Conservation (phyloP, 306 rosid species). For the Erythrophleum fordii region DNA sequence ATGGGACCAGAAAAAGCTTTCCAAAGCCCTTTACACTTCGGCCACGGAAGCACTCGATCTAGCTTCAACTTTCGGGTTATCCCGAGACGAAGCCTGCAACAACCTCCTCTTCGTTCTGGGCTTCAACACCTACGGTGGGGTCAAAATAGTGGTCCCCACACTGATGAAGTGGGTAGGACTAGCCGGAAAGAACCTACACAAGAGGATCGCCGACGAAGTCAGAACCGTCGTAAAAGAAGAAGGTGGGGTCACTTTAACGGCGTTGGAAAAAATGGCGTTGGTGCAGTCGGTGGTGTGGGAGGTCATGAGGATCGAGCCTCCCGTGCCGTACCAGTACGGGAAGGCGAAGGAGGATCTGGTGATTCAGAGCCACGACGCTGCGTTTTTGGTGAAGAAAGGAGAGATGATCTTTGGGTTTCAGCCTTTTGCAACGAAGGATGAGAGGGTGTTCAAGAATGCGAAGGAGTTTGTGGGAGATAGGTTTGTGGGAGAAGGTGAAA, state of each 20-base stretch:
- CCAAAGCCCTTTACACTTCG: background rate
- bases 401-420: slow-evolving; percentile 81
- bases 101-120: slow-evolving; percentile 9
- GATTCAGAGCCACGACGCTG: slow-evolving; percentile 59
- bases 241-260: slow-evolving; percentile 42
- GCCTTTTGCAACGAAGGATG: slow-evolving; percentile 74
- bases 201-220: slow-evolving; percentile 55
- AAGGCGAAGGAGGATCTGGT: slow-evolving; percentile 70
- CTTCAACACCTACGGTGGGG: slow-evolving; percentile 2
- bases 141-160: background rate
- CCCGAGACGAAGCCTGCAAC: slow-evolving; percentile 17
- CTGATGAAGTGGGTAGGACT: slow-evolving; percentile 40
- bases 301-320: slow-evolving; percentile 67
- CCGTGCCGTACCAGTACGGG: slow-evolving; percentile 74
- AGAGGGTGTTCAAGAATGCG: slow-evolving; percentile 51
- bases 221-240: slow-evolving; percentile 55
- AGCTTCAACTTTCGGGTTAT: background rate
- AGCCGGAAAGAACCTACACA: slow-evolving; percentile 58
- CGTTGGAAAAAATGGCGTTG: slow-evolving; percentile 64
- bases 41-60: slow-evolving; percentile 16
- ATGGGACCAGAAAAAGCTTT: slow-evolving; percentile 1
- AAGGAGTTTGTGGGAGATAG: slow-evolving; percentile 59
- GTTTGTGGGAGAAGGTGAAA: slow-evolving; percentile 47
- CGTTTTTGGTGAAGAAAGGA: slow-evolving; percentile 69
- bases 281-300: slow-evolving; percentile 71